A percentile compares a stretch with the other conserved stretches of the same genome.
These are phyloP conservation scores for Beauveria medogensis DNA, from an alignment of 2,329 filamentous ascomycete species.

Conservation along the genomic window DNA sequence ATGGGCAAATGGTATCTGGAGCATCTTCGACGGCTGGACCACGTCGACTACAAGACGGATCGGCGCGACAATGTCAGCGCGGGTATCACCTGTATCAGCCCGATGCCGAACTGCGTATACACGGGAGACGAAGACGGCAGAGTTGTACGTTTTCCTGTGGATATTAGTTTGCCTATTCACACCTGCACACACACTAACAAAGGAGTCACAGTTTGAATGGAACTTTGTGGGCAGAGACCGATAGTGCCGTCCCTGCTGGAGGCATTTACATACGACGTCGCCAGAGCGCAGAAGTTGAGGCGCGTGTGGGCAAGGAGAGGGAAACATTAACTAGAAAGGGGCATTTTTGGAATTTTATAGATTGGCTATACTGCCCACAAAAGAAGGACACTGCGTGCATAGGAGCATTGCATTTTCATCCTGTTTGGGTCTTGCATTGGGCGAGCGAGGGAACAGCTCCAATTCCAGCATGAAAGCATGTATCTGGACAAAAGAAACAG, in stretches of 20 bases:
- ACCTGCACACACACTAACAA: conserved; percentile 12
- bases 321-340: neutral
- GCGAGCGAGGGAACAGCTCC: neutral
- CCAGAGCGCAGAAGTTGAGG: too few relatives aligned
- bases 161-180: neutral
- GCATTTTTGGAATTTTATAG: neutral
- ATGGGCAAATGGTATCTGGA: conserved; percentile 65
- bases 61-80: conserved; percentile 50
- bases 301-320: neutral
- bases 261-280: neutral
- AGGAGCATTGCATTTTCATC: neutral
- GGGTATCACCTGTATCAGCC: conserved; percentile 77
- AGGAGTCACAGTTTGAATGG: conserved; percentile 50
- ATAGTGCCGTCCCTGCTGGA: conserved; percentile 28
- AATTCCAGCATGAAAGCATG: neutral
- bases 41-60: conserved; percentile 60
- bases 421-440: neutral
- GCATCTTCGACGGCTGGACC: conserved; percentile 73
- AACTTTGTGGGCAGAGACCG: conserved; percentile 50
- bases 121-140: conserved; percentile 89
- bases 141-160: conserved; percentile 50
- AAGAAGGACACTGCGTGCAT: neutral
- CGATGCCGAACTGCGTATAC: conserved; percentile 77
- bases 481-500: neutral
- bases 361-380: neutral